A percentile compares a stretch with the other conserved stretches of the same genome.
Evolutionary conservation across 192 early-diverging fungal species (phyloP).

Genomic region (Linderina pennispora): DNA sequence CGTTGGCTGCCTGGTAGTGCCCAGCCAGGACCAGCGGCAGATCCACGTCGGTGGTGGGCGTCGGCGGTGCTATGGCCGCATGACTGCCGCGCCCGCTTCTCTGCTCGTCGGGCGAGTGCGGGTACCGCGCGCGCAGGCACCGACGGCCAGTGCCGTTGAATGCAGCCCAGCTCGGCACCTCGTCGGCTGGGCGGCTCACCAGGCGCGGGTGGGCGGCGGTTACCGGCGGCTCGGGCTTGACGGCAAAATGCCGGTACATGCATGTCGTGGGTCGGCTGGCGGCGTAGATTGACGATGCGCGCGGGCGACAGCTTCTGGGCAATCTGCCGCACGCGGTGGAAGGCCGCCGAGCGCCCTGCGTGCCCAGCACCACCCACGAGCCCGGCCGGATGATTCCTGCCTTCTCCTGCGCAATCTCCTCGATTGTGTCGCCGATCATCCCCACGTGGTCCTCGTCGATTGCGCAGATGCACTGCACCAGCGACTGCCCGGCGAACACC

Average conservation of each 20-base stretch:
- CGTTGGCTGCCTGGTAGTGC: constrained; percentile 75
- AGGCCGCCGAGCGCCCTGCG: constrained; percentile 26
- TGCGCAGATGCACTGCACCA: constrained; percentile 54
- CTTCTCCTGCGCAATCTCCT: constrained; percentile 70
- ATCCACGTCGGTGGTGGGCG: constrained; percentile 25
- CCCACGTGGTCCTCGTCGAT: constrained; percentile 73
- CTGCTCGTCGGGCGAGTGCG: constrained; percentile 19
- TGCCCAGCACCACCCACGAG: constrained; percentile 36
- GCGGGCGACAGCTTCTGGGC: too few relatives aligned
- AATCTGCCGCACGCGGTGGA: constrained; percentile 23
- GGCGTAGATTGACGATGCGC: constrained; percentile 53
- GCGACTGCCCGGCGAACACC: constrained; percentile 26
- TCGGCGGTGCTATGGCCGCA: too few relatives aligned
- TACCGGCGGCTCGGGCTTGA: constrained; percentile 20
- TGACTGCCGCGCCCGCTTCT: constrained; percentile 26
- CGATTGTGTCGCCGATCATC: constrained; percentile 60
- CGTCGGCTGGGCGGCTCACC: constrained; percentile 1
- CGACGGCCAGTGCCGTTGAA: constrained; percentile 37
- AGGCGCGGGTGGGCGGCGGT: background rate
- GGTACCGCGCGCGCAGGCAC: constrained; percentile 35
- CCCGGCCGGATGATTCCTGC: constrained; percentile 65
- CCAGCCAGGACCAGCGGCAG: constrained; percentile 60
- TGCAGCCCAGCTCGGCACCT: constrained; percentile 18
- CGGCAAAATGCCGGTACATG: constrained; percentile 22
- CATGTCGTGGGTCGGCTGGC: constrained; percentile 29